Evolutionary conservation across 1,284 basidiomycete genomes (phyloP), one percentile per base, ranked within the genome.

Genomic region (Trichosporon sp.): DNA sequence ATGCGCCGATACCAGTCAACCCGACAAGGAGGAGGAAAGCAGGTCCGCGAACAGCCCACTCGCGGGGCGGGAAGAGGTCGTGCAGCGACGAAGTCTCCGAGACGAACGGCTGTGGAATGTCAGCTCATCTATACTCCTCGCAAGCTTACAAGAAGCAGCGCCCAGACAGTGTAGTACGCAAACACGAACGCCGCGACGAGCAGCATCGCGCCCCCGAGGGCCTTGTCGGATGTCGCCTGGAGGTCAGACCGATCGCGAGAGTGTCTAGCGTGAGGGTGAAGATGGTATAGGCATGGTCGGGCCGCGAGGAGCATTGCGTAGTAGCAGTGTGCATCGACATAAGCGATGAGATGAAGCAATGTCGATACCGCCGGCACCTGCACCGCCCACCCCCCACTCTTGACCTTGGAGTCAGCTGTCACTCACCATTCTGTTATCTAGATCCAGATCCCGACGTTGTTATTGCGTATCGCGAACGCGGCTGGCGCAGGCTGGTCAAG

Each of bases 101-200:
- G 67, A 95, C 87, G 82, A 96, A 92, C 7, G 93, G 93, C 93
- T 95, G 72, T 14, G 16, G 13, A 3, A 4, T 31, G 49, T 54
- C 49, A 54, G 49, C 11, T 52, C 10, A 6, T n/a, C 14, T 16
- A n/a, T 5, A 2, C 27, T 6, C 3, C 3, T 9, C 14, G 1
- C 14, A 10, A 29, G 83, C 86, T 71, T 72, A 94, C 94, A 60
- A 94, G 84, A 44, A 96, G 81, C 58, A 96, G 83, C 8, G 92
- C 88, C 93, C 94, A 96, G 46, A 85, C 84, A 4, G 92, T 94
- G 80, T 96, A 97, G 79, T 96, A 96, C 21, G 85, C 81, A 81
- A 95, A 95, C 52, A 91, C 86, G 62, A 87, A 80, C 4, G 85
- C 85, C 31, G 92, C 90, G 67, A 85, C 83, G 69, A 90, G 81